Evolutionary conservation across 495 filamentous ascomycete species (phyloP).

Genomic region (Talaromyces trachyspermus): DNA sequence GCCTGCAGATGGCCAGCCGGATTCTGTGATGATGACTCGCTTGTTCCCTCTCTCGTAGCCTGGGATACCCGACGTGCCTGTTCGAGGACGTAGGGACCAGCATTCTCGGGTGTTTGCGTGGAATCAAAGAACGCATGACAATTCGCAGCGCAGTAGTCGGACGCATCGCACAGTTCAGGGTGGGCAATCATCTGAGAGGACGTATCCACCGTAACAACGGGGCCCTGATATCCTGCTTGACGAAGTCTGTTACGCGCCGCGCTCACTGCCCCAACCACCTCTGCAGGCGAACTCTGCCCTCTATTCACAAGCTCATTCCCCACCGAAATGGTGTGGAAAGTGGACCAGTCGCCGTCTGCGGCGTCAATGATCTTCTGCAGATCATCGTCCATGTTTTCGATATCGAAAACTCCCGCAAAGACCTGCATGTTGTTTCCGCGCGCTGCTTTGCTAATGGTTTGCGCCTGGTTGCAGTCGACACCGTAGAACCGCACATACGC

Average conservation of each 20-base stretch:
- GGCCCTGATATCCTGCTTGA: constrained; percentile 58
- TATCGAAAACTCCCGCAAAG: constrained; percentile 65
- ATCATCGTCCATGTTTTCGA: constrained; percentile 47
- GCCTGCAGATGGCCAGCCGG: constrained; percentile 74
- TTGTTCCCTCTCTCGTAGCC: constrained; percentile 45
- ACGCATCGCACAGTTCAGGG: constrained; percentile 60
- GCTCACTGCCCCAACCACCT: constrained; percentile 48
- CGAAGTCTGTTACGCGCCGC: constrained; percentile 50
- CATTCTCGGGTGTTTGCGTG: constrained; percentile 42
- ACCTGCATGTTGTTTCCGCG: constrained; percentile 53
- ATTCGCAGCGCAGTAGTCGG: constrained; percentile 76
- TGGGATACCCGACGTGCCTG: constrained; percentile 45
- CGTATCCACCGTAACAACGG: constrained; percentile 75
- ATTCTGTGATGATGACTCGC: constrained; percentile 59
- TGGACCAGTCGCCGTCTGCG: constrained; percentile 50
- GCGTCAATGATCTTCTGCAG: constrained; percentile 47
- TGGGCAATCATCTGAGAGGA: constrained; percentile 58
- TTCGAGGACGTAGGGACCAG: constrained; percentile 56
- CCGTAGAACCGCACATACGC: constrained; percentile 71
- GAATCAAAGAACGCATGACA: constrained; percentile 79
- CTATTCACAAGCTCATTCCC: constrained; percentile 78
- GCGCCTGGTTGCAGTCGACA: constrained; percentile 66
- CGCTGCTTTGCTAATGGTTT: constrained; percentile 51
- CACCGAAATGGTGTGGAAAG: constrained; percentile 62
- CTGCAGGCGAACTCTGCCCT: constrained; percentile 39